These are phyloP conservation scores for Phaeotremella fagi DNA, from an alignment of 768 basidiomycete genomes.

Conservation along the genomic window DNA sequence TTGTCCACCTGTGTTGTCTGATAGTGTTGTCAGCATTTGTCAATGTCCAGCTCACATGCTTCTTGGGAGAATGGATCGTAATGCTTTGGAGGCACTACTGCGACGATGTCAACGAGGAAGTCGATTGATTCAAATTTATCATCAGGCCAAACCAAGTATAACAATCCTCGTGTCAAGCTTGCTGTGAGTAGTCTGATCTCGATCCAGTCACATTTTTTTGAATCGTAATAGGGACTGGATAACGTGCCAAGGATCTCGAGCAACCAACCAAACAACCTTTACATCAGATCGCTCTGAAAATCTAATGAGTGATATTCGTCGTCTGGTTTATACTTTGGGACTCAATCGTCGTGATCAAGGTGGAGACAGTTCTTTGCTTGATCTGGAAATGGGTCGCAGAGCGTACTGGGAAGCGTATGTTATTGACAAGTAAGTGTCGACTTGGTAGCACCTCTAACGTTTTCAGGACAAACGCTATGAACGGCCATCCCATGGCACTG, in stretches of 20 bases:
- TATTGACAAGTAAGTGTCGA: conserved; percentile 27
- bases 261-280: conserved; percentile 6
- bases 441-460: background rate
- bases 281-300: conserved; percentile 5
- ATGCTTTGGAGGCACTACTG: conserved; percentile 7
- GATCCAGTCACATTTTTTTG: background rate
- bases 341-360: conserved; percentile 9
- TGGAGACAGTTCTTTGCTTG: conserved; percentile 8
- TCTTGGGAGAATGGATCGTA: conserved; percentile 4
- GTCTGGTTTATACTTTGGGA: conserved; percentile 16
- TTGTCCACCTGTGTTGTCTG: background rate
- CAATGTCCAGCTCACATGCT: conserved; percentile 14
- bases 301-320: conserved; percentile 13
- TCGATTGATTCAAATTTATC: conserved; percentile 13
- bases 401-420: conserved; percentile 31
- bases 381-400: conserved; percentile 24
- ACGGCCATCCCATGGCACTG: conserved; percentile 18
- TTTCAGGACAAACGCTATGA: conserved; percentile 27
- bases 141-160: conserved; percentile 11
- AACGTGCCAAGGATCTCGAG: conserved; percentile 11
- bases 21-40: conserved; percentile 14
- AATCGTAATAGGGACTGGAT: background rate
- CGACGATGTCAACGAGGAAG: conserved; percentile 16
- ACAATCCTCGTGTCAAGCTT: conserved; percentile 8
- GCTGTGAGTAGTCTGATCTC: conserved; percentile 12